A percentile compares a stretch with the other conserved stretches of the same genome.
These are phyloP conservation scores for Zelopaecilomyces penicillatus DNA, from an alignment of 2,329 filamentous ascomycete genomes.

Conservation along the genomic window DNA sequence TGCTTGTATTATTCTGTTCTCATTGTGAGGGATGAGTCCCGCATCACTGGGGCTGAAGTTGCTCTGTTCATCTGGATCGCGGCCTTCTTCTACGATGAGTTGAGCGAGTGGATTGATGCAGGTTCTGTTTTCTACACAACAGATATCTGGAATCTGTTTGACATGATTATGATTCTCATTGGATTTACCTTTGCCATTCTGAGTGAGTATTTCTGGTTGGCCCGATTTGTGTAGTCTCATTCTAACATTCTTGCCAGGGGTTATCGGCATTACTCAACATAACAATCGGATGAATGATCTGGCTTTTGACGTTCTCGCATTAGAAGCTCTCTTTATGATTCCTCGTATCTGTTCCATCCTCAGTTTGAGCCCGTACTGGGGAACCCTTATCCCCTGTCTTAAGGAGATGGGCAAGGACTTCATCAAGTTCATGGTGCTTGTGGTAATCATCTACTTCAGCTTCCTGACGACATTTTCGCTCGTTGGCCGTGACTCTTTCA, in stretches of 20 bases:
- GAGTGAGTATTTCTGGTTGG: conserved; percentile 43
- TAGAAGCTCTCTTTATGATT: conserved; percentile 85
- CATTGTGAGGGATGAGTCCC: conserved; percentile 58
- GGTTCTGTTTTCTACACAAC: conserved; percentile 78
- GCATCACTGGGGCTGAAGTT: conserved; percentile 61
- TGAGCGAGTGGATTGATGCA: conserved; percentile 77
- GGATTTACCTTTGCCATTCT: conserved; percentile 62
- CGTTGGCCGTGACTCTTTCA: conserved; percentile 62
- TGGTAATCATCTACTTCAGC: conserved; percentile 74
- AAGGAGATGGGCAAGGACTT: conserved; percentile 96
- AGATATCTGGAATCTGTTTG: conserved; percentile 74
- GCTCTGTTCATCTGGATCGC: conserved; percentile 79
- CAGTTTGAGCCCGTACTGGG: conserved; percentile 83
- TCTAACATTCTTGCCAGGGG: conserved; percentile 16
- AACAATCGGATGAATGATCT: conserved; percentile 60
- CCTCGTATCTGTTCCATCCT: conserved; percentile 82
- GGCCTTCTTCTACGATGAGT: conserved; percentile 80
- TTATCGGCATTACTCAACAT: conserved; percentile 35
- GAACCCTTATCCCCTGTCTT: conserved; percentile 78
- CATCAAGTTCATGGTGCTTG: conserved; percentile 71
- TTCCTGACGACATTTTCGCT: conserved; percentile 83
- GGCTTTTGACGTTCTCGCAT: conserved; percentile 79
- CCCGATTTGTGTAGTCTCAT: not conserved
- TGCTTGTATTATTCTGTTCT: conserved; percentile 81
- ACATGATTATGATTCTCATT: conserved; percentile 65